These are phyloP conservation scores for Herpetomonas muscarum DNA, from an alignment of 208 protist genomes.

Conservation along the genomic window DNA sequence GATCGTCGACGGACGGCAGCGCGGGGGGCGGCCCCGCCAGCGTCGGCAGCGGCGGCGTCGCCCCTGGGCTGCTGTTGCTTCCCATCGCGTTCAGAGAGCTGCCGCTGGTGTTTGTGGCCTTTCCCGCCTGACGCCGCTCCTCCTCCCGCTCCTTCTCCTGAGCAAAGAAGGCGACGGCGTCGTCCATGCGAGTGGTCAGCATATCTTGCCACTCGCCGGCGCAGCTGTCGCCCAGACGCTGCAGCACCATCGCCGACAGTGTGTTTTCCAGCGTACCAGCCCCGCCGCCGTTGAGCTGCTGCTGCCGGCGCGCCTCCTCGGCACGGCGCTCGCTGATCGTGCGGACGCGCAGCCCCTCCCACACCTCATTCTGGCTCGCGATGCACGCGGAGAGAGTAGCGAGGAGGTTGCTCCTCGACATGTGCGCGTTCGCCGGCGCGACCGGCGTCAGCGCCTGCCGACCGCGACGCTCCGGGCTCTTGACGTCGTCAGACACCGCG, in stretches of 20 bases:
- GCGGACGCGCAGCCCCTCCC: constrained; percentile 29
- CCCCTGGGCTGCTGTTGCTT: too few relatives aligned
- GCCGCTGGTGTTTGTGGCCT: not conserved
- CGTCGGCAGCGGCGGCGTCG: too few relatives aligned
- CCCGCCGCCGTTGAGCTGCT: not conserved
- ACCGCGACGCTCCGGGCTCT: not conserved
- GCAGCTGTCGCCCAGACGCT: constrained; percentile 33
- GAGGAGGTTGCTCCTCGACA: not conserved
- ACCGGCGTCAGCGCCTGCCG: not conserved
- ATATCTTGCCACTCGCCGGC: constrained; percentile 37
- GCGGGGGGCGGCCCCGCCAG: constrained; percentile 20
- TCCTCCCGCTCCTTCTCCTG: constrained; percentile 8
- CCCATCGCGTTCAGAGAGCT: too few relatives aligned
- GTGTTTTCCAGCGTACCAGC: constrained; percentile 25
- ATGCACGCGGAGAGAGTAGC: constrained; percentile 11
- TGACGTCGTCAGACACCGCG: not conserved
- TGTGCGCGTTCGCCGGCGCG: not conserved
- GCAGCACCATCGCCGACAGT: constrained; percentile 37
- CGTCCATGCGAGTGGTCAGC: constrained; percentile 32
- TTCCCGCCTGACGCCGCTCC: not conserved
- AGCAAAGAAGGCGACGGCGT: constrained; percentile 14
- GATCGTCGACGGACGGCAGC: constrained; percentile 42
- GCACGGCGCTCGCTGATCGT: constrained; percentile 19
- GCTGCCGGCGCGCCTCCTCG: not conserved
- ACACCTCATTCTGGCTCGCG: constrained; percentile 25